Evolutionary conservation across 768 basidiomycete genomes (phyloP).

Genomic region (Inosperma sp.): DNA sequence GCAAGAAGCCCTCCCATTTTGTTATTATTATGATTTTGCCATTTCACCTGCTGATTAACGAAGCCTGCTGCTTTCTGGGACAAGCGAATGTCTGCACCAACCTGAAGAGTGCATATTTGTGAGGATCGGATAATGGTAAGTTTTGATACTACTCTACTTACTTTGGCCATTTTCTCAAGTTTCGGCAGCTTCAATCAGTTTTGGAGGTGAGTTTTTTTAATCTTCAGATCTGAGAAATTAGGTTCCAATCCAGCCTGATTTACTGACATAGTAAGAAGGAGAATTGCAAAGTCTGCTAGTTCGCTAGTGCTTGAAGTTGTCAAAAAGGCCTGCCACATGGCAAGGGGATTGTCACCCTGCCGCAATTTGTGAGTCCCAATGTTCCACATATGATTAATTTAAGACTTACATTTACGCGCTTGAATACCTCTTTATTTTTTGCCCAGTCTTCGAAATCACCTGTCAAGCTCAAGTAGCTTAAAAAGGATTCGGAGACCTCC

Average conservation of each 20-base stretch:
- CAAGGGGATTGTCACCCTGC: slow-evolving; percentile 17
- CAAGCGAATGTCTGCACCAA: slow-evolving; percentile 16
- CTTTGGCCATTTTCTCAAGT: slow-evolving; percentile 24
- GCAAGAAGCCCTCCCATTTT: slow-evolving; percentile 13
- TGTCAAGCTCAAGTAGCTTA: slow-evolving; percentile 14
- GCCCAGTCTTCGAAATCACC: slow-evolving; percentile 19
- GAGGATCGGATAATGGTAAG: no score
- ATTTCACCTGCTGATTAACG: slow-evolving; percentile 6
- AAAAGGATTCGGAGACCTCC: slow-evolving; percentile 16
- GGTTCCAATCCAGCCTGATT: slow-evolving; percentile 21
- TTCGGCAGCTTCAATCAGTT: slow-evolving; percentile 16
- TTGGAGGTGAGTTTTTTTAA: slow-evolving; percentile 18
- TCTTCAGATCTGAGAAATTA: slow-evolving; percentile 23
- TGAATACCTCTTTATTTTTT: slow-evolving; percentile 14
- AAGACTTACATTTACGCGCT: slow-evolving; percentile 15
- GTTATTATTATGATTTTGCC: slow-evolving; percentile 14
- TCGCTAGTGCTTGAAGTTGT: not conserved
- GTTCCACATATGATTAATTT: not conserved
- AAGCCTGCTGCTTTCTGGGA: slow-evolving; percentile 13
- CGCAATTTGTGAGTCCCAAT: slow-evolving; percentile 2
- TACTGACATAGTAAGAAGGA: slow-evolving; percentile 18
- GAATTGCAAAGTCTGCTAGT: slow-evolving; percentile 19
- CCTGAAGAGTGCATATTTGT: no score
- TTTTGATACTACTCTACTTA: no score
- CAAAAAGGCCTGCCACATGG: slow-evolving; percentile 16